Evolutionary conservation across 1,139 yeast species (phyloP), one percentile per base, ranked within the genome.

Genomic region (Yamadazyma buinensis): DNA sequence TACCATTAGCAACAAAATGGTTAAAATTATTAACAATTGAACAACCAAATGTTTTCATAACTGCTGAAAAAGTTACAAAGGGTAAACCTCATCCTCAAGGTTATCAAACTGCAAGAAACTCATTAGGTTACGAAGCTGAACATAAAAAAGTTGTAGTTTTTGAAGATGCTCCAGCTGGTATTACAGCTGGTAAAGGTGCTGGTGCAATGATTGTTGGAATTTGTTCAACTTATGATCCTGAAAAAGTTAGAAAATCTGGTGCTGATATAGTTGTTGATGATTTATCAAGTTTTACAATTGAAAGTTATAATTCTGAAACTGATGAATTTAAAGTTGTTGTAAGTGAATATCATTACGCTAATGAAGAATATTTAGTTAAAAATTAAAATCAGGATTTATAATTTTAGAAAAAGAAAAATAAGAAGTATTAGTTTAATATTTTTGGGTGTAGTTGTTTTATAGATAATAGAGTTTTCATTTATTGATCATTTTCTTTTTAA

Each of bases 1-100:
- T 72, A 47, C 82, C 77, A 29, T 72, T 85, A 66, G 95, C 95
- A 35, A 67, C 80, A 45, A 78, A 81, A 50, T 86, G 95, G 94
- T 77, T 85, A 54, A 72, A 74, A 52, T 71, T 82, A 52, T 71
- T 84, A 55, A 67, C 76, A 38, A 72, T 77, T 46, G 69, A 66
- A 43, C 64, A 71, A 57, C 95, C 95, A 37, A 77, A 78, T 46
- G 72, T 77, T 37, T 84, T 84, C 67, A 80, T 84, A 52, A 82
- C 92, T 28, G 92, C 94, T 37, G 88, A 82, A 59, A 74, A 78
- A 61, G 90, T 84, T 41, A 63, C 74, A 41, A 69, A 75, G 54
- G 95, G 95, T 56, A 83, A 83, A 68, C 95, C 95, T 32, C 74
- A 84, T 59, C 95, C 95, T 18, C 78, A 80, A 66, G 94, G 95